Evolutionary conservation across 331 rosid species (phyloP).

Genomic region (Ulmus americana): DNA sequence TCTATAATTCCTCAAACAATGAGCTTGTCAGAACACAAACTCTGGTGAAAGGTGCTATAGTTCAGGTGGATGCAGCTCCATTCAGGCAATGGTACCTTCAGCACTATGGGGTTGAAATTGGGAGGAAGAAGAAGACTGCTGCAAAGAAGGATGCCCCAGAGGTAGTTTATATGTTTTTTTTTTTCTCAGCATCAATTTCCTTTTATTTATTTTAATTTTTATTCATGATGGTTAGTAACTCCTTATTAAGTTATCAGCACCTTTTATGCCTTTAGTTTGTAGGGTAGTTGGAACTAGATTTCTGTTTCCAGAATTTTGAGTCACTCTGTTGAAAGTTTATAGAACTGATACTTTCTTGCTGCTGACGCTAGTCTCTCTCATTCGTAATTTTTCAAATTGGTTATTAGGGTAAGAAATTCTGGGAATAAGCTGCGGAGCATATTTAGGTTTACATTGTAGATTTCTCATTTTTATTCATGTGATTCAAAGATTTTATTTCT

Average conservation of each 20-base stretch:
- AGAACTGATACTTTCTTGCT: no score
- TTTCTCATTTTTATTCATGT: no score
- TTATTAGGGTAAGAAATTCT: no score
- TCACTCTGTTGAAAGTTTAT: no score
- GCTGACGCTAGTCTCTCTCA: no score
- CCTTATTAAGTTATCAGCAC: not conserved
- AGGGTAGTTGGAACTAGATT: not conserved
- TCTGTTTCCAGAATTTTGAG: not conserved
- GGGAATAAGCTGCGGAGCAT: no score
- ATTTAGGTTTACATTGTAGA: no score
- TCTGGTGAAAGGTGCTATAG: slow-evolving; percentile 35
- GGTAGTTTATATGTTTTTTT: slow-evolving; percentile 9
- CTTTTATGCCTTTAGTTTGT: not conserved
- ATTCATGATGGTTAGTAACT: not conserved
- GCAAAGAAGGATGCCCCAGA: slow-evolving; percentile 36
- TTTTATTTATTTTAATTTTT: not conserved
- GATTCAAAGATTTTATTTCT: no score
- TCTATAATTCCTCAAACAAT: slow-evolving; percentile 40
- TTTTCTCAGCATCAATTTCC: not conserved
- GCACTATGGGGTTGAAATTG: slow-evolving; percentile 36
- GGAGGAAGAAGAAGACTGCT: slow-evolving; percentile 34
- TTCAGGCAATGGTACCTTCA: slow-evolving; percentile 43
- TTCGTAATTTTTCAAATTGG: no score
- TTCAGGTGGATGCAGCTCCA: slow-evolving; percentile 43
- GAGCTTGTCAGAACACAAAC: slow-evolving; percentile 45